Percentiles rank a stretch among this genome's conserved stretches.
Conservation (phyloP, 2,329 filamentous ascomycete genomes). For the Aspergillus pseudoviridinutans region DNA sequence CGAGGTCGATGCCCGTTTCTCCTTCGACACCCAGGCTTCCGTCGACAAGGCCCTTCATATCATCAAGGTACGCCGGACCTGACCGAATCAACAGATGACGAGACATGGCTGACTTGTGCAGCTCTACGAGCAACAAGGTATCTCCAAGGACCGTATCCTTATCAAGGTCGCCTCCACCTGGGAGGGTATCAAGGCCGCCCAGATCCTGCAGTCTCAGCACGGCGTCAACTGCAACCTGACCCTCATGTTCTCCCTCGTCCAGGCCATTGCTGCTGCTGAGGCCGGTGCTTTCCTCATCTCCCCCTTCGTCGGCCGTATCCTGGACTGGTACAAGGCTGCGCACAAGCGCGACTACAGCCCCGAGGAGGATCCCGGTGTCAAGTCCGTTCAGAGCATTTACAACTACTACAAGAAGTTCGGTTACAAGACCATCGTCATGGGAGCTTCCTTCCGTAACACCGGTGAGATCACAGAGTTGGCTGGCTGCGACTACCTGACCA, state of each 20-base stretch:
- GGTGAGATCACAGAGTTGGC: constrained; percentile 98
- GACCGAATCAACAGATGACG: not conserved
- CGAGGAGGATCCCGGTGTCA: constrained; percentile 91
- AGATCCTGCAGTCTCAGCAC: constrained; percentile 94
- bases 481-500: constrained; percentile 98
- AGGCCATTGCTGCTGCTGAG: constrained; percentile 95
- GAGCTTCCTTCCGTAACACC: constrained; percentile 91
- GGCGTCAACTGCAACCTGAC: constrained; percentile 98
- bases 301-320: constrained; percentile 97
- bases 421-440: constrained; percentile 99
- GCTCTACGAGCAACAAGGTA: constrained; percentile 91
- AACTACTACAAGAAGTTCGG: constrained; percentile 99
- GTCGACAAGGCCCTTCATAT: constrained; percentile 96
- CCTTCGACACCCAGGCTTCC: constrained; percentile 88
- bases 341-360: constrained; percentile 90
- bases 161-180: constrained; percentile 99
- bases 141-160: constrained; percentile 88
- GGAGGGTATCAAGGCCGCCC: constrained; percentile 98
- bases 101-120: constrained; percentile 40
- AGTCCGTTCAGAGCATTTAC: constrained; percentile 89
- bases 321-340: constrained; percentile 98
- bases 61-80: constrained; percentile 65
- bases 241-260: constrained; percentile 93
- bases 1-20: constrained; percentile 94
- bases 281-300: constrained; percentile 96